A percentile compares a stretch with the other conserved stretches of the same genome.
These are phyloP conservation scores for Aspergillus nomiae DNA, from an alignment of 2,329 filamentous ascomycete genomes.

Conservation along the genomic window DNA sequence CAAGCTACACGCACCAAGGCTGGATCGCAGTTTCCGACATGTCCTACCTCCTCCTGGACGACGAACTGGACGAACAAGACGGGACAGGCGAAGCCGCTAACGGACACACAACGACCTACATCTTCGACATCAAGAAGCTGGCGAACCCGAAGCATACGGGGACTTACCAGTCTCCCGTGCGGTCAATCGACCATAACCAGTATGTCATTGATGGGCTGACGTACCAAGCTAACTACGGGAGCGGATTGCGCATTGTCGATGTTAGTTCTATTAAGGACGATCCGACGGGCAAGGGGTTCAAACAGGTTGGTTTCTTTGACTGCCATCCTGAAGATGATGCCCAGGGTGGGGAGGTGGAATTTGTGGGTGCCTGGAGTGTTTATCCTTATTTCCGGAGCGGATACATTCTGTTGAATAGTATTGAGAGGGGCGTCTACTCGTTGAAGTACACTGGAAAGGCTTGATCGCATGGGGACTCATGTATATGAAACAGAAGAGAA, in stretches of 20 bases:
- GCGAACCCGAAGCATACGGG: slow-evolving; percentile 19
- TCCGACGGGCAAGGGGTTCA: slow-evolving; percentile 15
- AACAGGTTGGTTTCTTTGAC: slow-evolving; percentile 21
- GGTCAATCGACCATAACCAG: slow-evolving; percentile 24
- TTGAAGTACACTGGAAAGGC: slow-evolving; percentile 19
- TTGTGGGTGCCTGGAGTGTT: slow-evolving; percentile 21
- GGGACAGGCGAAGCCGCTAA: slow-evolving; percentile 18
- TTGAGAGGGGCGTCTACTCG: slow-evolving; percentile 22
- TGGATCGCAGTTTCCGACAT: slow-evolving; percentile 17
- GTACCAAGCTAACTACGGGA: slow-evolving; percentile 22
- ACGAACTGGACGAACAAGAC: slow-evolving; percentile 21
- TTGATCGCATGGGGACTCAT: not conserved
- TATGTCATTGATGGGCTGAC: slow-evolving; percentile 21
- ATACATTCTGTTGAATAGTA: slow-evolving; percentile 20
- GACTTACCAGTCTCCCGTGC: slow-evolving; percentile 20
- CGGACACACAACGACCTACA: slow-evolving; percentile 24
- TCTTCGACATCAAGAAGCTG: slow-evolving; percentile 21
- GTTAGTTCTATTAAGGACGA: slow-evolving; percentile 17
- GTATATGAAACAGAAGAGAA: not conserved
- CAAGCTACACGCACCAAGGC: slow-evolving; percentile 22
- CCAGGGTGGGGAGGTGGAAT: slow-evolving; percentile 15
- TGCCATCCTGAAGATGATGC: slow-evolving; percentile 21
- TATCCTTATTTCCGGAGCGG: slow-evolving; percentile 22
- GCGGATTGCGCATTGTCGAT: slow-evolving; percentile 22
- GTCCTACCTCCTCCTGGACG: slow-evolving; percentile 21